A percentile compares a stretch with the other conserved stretches of the same genome.
phyloP scores from a whole-genome alignment of 257 asterid genomes.

The Nyctanthes arbortristis region DNA sequence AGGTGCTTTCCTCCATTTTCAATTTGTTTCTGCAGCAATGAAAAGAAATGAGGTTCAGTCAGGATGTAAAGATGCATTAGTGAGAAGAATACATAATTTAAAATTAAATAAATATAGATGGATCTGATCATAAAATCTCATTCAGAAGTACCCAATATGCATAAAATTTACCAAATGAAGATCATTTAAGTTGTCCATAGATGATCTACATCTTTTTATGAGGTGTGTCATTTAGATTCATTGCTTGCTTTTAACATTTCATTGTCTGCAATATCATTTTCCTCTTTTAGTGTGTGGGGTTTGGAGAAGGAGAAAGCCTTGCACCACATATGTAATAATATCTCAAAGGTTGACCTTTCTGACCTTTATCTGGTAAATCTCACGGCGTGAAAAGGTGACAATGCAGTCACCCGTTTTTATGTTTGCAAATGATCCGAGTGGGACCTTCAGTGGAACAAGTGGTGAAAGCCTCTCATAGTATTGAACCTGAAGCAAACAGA shows the following conservation, averaged over 20 bases:
- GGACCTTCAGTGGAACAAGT: slow-evolving; percentile 70
- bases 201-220: too few species aligned
- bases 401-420: slow-evolving; percentile 84
- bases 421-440: slow-evolving; percentile 74
- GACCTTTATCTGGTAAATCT: slow-evolving; percentile 81
- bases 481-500: slow-evolving; percentile 57
- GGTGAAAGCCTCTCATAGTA: slow-evolving; percentile 96
- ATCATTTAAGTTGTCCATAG: too few species aligned
- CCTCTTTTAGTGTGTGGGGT: not conserved
- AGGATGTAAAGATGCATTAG: slow-evolving; percentile 18
- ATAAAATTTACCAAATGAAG: too few species aligned
- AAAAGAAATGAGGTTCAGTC: slow-evolving; percentile 20
- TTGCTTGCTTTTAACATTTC: not conserved
- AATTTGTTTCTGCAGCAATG: slow-evolving; percentile 62
- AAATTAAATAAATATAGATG: not conserved
- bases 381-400: slow-evolving; percentile 84
- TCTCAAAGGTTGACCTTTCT: slow-evolving; percentile 18
- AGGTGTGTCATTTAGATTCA: too few species aligned
- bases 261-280: not conserved
- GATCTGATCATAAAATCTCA: slow-evolving; percentile 1
- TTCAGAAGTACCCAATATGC: too few species aligned
- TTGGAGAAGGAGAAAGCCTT: slow-evolving; percentile 1
- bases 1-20: slow-evolving; percentile 70
- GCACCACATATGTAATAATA: not conserved
- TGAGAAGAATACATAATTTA: not conserved